These are phyloP conservation scores for Suillus decipiens DNA, from an alignment of 768 basidiomycete genomes.

Conservation along the genomic window DNA sequence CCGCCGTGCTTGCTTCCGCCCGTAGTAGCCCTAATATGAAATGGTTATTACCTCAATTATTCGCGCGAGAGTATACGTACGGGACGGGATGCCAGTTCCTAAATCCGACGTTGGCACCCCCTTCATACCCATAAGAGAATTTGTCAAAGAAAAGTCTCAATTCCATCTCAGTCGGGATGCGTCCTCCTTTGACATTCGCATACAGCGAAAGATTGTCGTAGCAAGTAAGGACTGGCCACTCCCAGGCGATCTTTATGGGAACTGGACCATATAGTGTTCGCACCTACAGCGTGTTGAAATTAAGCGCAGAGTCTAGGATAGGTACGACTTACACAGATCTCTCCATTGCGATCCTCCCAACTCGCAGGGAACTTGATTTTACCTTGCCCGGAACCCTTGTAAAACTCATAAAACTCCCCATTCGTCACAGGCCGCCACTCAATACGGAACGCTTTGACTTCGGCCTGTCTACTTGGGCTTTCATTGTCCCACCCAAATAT, in stretches of 20 bases:
- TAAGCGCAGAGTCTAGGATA: not conserved
- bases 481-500: conserved; percentile 98
- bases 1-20: conserved; percentile 52
- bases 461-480: conserved; percentile 61
- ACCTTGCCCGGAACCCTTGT: conserved; percentile 44
- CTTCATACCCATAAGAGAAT: conserved; percentile 72
- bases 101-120: conserved; percentile 83
- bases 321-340: conserved; percentile 44
- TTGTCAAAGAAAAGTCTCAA: conserved; percentile 76
- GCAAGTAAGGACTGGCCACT: conserved; percentile 87
- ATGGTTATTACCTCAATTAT: not conserved
- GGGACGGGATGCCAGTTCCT: conserved; percentile 93
- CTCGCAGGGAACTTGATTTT: conserved; percentile 63
- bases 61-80: conserved; percentile 46
- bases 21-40: conserved; percentile 59
- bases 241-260: conserved; percentile 66
- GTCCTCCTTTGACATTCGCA: conserved; percentile 86
- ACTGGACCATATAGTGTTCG: conserved; percentile 89
- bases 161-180: conserved; percentile 90
- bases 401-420: conserved; percentile 78
- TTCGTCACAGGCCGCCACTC: conserved; percentile 90
- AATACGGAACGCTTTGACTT: conserved; percentile 71
- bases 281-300: conserved; percentile 43
- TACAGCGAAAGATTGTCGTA: conserved; percentile 79
- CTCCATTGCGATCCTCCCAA: conserved; percentile 63